Evolutionary conservation across 202 grass and related monocot genomes (phyloP), one percentile per base, ranked within the genome.

Genomic region (Carex arenaria): DNA sequence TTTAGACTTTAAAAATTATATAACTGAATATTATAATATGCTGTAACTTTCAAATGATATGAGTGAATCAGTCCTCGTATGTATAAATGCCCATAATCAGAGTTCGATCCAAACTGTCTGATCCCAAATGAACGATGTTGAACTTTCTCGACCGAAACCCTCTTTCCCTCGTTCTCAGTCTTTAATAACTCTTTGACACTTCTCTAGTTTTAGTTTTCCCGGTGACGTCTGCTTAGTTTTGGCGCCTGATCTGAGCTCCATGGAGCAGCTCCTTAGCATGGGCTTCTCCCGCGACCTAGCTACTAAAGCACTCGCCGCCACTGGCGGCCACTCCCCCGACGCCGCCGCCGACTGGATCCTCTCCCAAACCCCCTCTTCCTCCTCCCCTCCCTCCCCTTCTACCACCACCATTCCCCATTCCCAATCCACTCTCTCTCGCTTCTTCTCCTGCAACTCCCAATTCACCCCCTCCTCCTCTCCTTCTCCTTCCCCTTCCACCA

Each of bases 261-360:
- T 89, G 88, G 88, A 89, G 30, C 31, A 89, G 70, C 84, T 86
- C 43, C 72, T 89, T 1, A 84, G 88, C 88, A 89, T 89, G 88
- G 88, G 88, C 31, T 89, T 89, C 54, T 81, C 80, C 32, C 55
- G 83, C 20, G 88, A 84, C 20, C 54, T 86, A 13, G 84, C 88
- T 31, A 15, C 80, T 15, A 54, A 86, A 56, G 84, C 88, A 10
- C 84, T 89, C 31, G 88, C 84, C 31, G 80, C 84, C 43, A 84
- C 84, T 5, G 84, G 84, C 17, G 80, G 84, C 52, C 28, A 30
- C 15, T 89, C 88, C 31, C 42, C 88, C 7, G 74, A 64, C 64
- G 88, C 72, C 13, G 84, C 88, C 9, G 74, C 88, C 22, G 84
- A 89, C 32, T 89, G 84, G 88, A 89, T 86, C 42, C 84, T 89